Evolutionary conservation across 1,284 basidiomycete species (phyloP).

Genomic region (Cryptococcus sp.): DNA sequence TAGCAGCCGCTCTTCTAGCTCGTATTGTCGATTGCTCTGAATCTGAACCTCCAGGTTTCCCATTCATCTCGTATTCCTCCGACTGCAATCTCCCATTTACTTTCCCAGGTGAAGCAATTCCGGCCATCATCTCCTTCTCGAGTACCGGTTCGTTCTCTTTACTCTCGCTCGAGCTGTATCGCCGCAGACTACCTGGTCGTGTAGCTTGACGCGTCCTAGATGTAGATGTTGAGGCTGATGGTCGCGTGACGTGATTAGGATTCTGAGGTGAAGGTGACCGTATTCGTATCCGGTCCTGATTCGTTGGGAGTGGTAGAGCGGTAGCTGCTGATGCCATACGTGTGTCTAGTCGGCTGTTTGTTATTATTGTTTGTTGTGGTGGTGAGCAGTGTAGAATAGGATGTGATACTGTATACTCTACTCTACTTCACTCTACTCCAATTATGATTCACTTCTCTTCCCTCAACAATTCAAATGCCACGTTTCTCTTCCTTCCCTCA

Average conservation of each 20-base stretch:
- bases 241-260: neutral
- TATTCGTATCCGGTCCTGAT: neutral
- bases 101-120: neutral
- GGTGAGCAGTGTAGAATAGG: too few species aligned
- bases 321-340: too few species aligned
- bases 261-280: neutral
- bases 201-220: neutral
- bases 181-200: neutral
- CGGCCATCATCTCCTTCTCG: neutral
- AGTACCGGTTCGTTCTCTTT: neutral
- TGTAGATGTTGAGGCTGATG: neutral
- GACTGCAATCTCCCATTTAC: neutral
- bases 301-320: too few species aligned
- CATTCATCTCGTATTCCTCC: conserved; percentile 3
- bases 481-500: too few species aligned
- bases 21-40: conserved; percentile 3
- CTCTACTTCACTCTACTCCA: too few species aligned
- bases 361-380: too few species aligned
- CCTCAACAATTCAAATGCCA: too few species aligned
- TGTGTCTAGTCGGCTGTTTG: too few species aligned
- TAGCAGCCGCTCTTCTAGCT: conserved; percentile 3
- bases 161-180: neutral
- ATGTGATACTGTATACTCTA: too few species aligned
- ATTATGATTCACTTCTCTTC: too few species aligned
- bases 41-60: conserved; percentile 11